Percentiles rank a stretch among this genome's conserved stretches.
Conservation (phyloP, 139 green algal species). For the Coccomyxa sp. region DNA sequence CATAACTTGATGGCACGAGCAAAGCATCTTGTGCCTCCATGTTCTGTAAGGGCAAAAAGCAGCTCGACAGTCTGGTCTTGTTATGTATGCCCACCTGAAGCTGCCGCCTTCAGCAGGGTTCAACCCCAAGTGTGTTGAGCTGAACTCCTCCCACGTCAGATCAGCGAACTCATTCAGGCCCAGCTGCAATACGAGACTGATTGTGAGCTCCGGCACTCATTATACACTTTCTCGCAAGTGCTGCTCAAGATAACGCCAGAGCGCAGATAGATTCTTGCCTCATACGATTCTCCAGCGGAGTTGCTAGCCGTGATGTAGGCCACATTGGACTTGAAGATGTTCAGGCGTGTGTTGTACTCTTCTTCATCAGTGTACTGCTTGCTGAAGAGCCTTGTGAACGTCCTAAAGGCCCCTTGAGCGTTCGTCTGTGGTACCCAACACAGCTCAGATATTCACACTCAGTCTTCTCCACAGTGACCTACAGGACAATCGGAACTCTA, state of each 20-base stretch:
- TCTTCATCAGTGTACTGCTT: slow-evolving; percentile 14
- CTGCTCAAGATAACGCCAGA: too few species aligned
- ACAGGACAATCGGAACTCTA: too few species aligned
- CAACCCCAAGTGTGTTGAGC: slow-evolving; percentile 39
- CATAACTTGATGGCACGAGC: not conserved
- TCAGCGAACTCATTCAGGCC: slow-evolving; percentile 88
- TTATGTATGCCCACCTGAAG: slow-evolving; percentile 3
- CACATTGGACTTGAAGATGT: slow-evolving; percentile 19
- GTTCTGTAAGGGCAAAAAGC: not conserved
- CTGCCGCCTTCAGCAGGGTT: slow-evolving; percentile 9
- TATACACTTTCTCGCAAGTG: too few species aligned
- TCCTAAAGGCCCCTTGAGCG: slow-evolving; percentile 20
- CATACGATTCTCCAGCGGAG: slow-evolving; percentile 1
- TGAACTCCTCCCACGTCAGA: slow-evolving; percentile 82
- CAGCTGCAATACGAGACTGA: slow-evolving; percentile 30
- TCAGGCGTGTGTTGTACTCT: not conserved
- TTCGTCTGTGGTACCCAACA: slow-evolving; percentile 24
- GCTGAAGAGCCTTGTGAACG: slow-evolving; percentile 10
- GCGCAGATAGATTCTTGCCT: slow-evolving; percentile 12
- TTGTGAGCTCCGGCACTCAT: too few species aligned
- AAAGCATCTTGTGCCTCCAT: not conserved
- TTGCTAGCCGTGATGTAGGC: slow-evolving; percentile 27
- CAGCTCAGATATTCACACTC: too few species aligned
- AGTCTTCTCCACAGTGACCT: too few species aligned
- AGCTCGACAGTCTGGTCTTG: too few species aligned